Base-by-base conservation (phyloP, 345 rosid species). In the Geranium rotundifolium region DNA sequence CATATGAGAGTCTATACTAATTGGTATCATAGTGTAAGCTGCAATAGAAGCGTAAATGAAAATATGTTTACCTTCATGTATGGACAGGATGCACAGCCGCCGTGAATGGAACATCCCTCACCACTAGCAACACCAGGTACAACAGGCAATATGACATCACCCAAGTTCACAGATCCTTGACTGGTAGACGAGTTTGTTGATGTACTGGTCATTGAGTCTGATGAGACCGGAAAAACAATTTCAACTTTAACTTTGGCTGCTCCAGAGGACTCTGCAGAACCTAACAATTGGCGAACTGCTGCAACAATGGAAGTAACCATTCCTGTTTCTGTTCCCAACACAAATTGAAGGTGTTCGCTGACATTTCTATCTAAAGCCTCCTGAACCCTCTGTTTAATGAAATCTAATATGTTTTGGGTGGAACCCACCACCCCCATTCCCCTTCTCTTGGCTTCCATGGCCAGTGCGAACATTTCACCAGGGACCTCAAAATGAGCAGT, bases 391-490 rank as follows among this genome's bases (percentile, higher is more conserved):
- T 74, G 75, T 70, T 81, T 86, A 64, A 93, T 88, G 72, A 93
- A 93, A 71, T 93, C 97, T 61, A 93, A 71, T 67, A 90, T 93
- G 77, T 86, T 93, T 58, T 85, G 81, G 54, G 97, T 93, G 76
- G 99, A 93, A 52, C 97, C 97, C 12, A 90, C 96, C 6, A 85
- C 85, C 58, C 97, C 99, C 99, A 93, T 93, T 68, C 84, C 99
- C 73, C 99, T 80, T 72, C 79, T 73, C 79, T 86, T 88, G 15
- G 97, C 92, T 66, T 93, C 97, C 89, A 88, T 90, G 59, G 99
- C 99, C 74, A 93, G 71, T 41, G 96, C 77, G 75, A 93, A 90
- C 99, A 93, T 93, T 81, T 93, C 99, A 65, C 97, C 97, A 17
- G 99, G 99, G 69, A 90, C 97, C 77, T 93, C 92, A 5, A 93